Evolutionary conservation across 805 yeast species (phyloP), one percentile per base, ranked within the genome.

Genomic region (Nakazawaea molendinolei): DNA sequence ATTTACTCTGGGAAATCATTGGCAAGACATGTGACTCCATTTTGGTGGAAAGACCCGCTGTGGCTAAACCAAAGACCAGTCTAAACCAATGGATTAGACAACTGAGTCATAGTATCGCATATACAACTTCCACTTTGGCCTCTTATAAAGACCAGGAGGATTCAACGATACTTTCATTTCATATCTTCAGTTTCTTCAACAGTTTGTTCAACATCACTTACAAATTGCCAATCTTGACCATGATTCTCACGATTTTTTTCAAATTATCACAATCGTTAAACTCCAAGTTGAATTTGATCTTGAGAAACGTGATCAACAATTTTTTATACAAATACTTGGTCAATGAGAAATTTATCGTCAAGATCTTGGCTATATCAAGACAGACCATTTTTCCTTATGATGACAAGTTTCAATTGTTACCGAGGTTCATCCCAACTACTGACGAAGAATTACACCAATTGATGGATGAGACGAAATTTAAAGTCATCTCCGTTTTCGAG

Each of bases 1-100:
- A 69, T 53, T 63, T 69, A 50, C 44, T 74, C 2, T 68, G 75
- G 61, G 71, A 65, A 21, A 50, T 73, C 4, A 44, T 67, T 5
- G 42, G 38, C 15, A 30, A 18, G 55, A 53, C 19, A 31, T 38
- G 38, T 28, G 41, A 33, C 15, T 3, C 21, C 12, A 7, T 36
- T 12, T 8, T 17, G 3, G 4, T 9, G 13, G 28, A 31, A 12
- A 5, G 21, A 31, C 17, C 24, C 23, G 18, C 12, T 26, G 29
- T 23, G 22, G 16, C 12, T 18, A 5, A 25, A 17, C 18, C 21
- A 20, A 13, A 31, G 13, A 13, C 15, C 8, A 25, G 25, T 20
- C 8, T 18, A 10, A 14, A 47, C 20, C 36, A 41, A 4, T 4
- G 41, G 0, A 42, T 48, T 6, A 39, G 57, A 14, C 27, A 29